Conservation (phyloP, 108 stramenopile genomes). For the Skeletonema costatum region DNA sequence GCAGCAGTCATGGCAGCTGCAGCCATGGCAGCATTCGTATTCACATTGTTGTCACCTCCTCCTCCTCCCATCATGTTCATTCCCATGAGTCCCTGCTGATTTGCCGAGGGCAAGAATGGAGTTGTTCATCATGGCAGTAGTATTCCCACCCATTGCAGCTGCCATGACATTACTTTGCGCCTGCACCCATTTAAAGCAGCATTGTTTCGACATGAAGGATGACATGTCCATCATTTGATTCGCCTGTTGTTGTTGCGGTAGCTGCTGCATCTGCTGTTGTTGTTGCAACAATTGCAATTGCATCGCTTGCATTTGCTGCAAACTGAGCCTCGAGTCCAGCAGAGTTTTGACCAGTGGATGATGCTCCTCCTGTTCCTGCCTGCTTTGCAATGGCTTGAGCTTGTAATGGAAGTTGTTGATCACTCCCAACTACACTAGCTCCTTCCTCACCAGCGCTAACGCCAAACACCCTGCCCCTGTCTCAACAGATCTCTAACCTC, state of each 20-base stretch:
- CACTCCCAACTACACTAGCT: background rate
- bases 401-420: background rate
- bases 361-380: background rate
- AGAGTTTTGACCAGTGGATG: too few species aligned
- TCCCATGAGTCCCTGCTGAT: background rate
- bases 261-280: background rate
- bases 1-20: background rate
- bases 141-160: background rate
- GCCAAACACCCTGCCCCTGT: background rate
- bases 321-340: background rate
- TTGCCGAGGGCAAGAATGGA: background rate
- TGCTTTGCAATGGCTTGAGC: background rate
- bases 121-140: background rate
- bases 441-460: background rate
- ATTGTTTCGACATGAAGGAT: background rate
- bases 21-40: background rate
- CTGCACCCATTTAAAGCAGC: background rate
- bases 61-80: background rate
- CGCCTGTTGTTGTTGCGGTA: background rate
- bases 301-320: background rate
- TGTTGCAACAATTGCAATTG: background rate
- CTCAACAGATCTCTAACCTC: background rate
- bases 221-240: constrained; percentile 1
- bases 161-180: background rate
- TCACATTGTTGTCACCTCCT: background rate